Base-by-base conservation (phyloP, 208 protist species). In the Leptomonas seymouri region DNA sequence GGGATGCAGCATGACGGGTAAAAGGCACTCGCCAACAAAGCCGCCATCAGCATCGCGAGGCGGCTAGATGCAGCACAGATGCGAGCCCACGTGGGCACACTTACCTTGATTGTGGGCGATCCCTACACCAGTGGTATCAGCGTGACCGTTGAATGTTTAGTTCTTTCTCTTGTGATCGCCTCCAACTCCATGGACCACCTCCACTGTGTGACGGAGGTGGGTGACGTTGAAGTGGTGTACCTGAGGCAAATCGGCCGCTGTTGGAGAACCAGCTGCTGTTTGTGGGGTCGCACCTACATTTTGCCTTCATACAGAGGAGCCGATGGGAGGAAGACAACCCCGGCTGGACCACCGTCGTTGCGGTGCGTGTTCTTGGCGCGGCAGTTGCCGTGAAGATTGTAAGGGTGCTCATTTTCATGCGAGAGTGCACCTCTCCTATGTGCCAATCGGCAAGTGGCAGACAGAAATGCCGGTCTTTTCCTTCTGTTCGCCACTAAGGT, bases 41-140 rank as follows among this genome's bases (percentile, higher is more conserved):
- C 65, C 14, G n/a, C 8, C 27, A n/a, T 67, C 30, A 42, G 44
- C 21, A 45, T 67, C 45, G 46, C 72, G 20, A 67, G 57, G 25
- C n/a, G 50, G 23, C 39, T 41, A 9, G 65, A 23, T 31, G 30
- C 58, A 8, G 31, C 36, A 27, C 16, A 56, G 30, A n/a, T 78
- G 20, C 25, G 16, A 12, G 21, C 67, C 18, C 49, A 64, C 36
- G 12, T 57, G 4, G 15, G 0, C 23, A 21, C 16, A 28, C 34
- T 68, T 39, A 53, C 51, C 3, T 23, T 42, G 12, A 50, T 56
- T 16, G 58, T 72, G 51, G 49, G 64, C 27, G 8, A 0, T 18
- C 58, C 41, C 14, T 7, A 1, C 31, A 27, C 64, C 7, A 2
- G 27, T 11, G n/a, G 44, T 1, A 56, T 46, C 7, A 0, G 45